Evolutionary conservation across 1,284 basidiomycete genomes (phyloP).

Genomic region (Meripilus lineatus): DNA sequence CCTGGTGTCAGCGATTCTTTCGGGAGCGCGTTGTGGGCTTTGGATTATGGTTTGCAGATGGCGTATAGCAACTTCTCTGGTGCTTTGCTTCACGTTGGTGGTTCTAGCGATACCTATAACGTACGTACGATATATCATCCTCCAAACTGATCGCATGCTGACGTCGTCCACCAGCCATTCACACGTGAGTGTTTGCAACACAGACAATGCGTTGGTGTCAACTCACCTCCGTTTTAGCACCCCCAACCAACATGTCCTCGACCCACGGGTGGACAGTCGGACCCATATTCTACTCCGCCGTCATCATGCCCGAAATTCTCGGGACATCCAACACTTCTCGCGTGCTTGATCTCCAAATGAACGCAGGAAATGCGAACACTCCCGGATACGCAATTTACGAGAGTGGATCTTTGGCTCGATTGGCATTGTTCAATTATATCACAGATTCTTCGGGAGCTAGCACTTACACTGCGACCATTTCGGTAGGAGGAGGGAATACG

Average conservation of each 20-base stretch:
- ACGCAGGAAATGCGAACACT: conserved; percentile 46
- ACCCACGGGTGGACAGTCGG: conserved; percentile 61
- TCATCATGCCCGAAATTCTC: conserved; percentile 65
- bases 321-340: conserved; percentile 56
- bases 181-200: conserved; percentile 33
- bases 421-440: conserved; percentile 68
- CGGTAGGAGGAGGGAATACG: conserved; percentile 38
- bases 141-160: background rate
- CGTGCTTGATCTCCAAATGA: conserved; percentile 52
- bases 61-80: conserved; percentile 55
- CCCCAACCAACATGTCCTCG: conserved; percentile 54
- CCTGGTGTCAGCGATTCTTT: conserved; percentile 65
- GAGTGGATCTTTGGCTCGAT: conserved; percentile 44
- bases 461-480: conserved; percentile 40
- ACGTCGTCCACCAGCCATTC: conserved; percentile 30
- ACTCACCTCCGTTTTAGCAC: conserved; percentile 31
- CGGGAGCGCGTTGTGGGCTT: conserved; percentile 42
- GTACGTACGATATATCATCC: conserved; percentile 30
- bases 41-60: conserved; percentile 34
- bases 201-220: conserved; percentile 6
- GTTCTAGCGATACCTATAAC: conserved; percentile 64
- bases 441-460: conserved; percentile 45
- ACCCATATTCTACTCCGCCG: conserved; percentile 63
- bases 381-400: conserved; percentile 75
- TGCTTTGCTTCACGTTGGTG: conserved; percentile 60